These are phyloP conservation scores for Trichosanthes cucumerina DNA, from an alignment of 306 rosid species.

Conservation along the genomic window DNA sequence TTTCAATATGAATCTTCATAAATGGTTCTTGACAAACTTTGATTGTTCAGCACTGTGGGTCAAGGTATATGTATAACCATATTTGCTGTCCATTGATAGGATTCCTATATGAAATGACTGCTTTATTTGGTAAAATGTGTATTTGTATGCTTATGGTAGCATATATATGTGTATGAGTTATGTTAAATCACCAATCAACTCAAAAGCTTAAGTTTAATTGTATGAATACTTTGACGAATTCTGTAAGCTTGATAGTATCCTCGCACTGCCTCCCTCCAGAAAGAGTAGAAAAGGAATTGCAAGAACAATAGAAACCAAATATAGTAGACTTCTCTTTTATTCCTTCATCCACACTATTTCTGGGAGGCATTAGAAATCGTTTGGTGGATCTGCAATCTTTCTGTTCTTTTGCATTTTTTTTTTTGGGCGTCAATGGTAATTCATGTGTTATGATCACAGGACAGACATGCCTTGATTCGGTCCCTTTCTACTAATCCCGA, in stretches of 20 bases:
- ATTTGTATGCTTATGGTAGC: background rate
- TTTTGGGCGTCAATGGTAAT: background rate
- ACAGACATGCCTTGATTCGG: slow-evolving; percentile 64
- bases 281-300: background rate
- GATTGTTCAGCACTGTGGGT: slow-evolving; percentile 95
- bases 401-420: background rate
- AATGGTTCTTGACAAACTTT: slow-evolving; percentile 88
- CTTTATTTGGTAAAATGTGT: background rate
- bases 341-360: background rate
- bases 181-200: no score
- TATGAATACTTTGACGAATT: background rate
- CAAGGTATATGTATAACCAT: slow-evolving; percentile 45
- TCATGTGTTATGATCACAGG: slow-evolving; percentile 36
- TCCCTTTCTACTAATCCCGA: slow-evolving; percentile 92
- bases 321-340: background rate
- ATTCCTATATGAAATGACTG: background rate
- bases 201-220: no score
- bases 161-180: background rate
- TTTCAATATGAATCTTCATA: slow-evolving; percentile 90
- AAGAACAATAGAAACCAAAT: background rate
- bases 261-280: background rate
- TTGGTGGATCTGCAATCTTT: background rate
- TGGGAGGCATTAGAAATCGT: background rate
- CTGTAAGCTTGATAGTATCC: background rate
- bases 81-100: background rate